phyloP scores from a whole-genome alignment of 2,329 filamentous ascomycete genomes.

The Akanthomyces lecanii region DNA sequence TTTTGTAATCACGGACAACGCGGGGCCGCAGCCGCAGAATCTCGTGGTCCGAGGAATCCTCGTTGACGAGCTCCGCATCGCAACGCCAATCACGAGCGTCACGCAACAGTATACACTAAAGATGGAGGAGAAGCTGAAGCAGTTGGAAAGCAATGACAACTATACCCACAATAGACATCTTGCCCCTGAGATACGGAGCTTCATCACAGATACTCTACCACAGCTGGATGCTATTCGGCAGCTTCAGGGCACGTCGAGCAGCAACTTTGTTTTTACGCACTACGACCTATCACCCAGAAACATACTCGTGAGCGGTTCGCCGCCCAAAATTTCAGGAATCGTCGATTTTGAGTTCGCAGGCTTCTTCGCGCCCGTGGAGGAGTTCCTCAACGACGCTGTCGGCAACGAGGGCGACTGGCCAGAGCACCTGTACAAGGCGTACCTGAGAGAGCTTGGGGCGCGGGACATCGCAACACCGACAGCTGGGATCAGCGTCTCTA shows the following conservation, averaged over 20 bases:
- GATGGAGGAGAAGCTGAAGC: conserved; percentile 15
- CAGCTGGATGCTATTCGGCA: conserved; percentile 6
- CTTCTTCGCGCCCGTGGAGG: conserved; percentile 22
- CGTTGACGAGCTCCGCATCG: conserved; percentile 16
- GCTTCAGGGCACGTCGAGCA: background rate
- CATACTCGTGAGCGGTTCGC: conserved; percentile 19
- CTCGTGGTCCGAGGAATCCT: conserved; percentile 14
- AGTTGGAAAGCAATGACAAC: conserved; percentile 8
- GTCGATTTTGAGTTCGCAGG: conserved; percentile 26
- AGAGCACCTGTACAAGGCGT: background rate
- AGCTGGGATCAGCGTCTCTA: background rate
- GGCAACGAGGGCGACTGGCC: conserved; percentile 16
- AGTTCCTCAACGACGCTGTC: conserved; percentile 19
- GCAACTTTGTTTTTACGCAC: conserved; percentile 22
- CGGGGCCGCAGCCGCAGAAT: background rate
- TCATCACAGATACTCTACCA: conserved; percentile 16
- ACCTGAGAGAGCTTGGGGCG: conserved; percentile 7
- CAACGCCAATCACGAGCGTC: conserved; percentile 17
- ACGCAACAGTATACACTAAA: conserved; percentile 18
- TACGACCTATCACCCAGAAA: conserved; percentile 25
- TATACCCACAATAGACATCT: conserved; percentile 15
- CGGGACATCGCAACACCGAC: conserved; percentile 6
- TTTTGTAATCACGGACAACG: background rate
- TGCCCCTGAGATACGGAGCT: background rate
- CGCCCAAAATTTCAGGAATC: conserved; percentile 21